A percentile compares a stretch with the other conserved stretches of the same genome.
These are phyloP conservation scores for Lasiodiplodia citricola DNA, from an alignment of 2,329 filamentous ascomycete species.

Conservation along the genomic window DNA sequence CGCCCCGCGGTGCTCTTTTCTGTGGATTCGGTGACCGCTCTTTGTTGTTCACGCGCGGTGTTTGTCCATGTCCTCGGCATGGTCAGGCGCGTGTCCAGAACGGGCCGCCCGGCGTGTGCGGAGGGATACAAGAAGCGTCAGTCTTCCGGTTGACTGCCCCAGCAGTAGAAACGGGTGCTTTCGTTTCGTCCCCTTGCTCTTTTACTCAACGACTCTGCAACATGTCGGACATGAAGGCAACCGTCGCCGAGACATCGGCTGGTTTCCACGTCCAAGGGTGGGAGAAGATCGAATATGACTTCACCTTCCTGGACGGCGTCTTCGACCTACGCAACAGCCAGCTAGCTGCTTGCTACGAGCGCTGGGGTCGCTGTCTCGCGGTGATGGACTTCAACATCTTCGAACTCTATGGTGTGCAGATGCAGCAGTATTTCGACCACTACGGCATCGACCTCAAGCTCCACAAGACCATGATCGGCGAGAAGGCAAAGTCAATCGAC, in stretches of 20 bases:
- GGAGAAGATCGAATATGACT: constrained; percentile 78
- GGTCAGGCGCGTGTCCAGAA: neutral
- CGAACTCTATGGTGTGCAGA: constrained; percentile 68
- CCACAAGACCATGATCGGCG: constrained; percentile 75
- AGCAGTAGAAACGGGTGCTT: constrained; percentile 20
- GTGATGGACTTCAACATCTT: constrained; percentile 76
- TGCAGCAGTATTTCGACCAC: constrained; percentile 71
- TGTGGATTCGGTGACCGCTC: neutral
- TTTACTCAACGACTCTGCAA: constrained; percentile 32
- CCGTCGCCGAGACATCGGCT: constrained; percentile 65
- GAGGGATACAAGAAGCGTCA: constrained; percentile 10
- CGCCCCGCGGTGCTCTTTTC: neutral
- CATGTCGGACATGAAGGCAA: constrained; percentile 74
- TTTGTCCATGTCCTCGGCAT: neutral
- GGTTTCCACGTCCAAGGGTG: constrained; percentile 75
- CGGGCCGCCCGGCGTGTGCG: neutral
- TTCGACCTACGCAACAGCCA: constrained; percentile 66
- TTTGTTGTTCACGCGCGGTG: neutral
- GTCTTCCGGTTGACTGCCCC: neutral
- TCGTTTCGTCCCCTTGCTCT: constrained; percentile 18
- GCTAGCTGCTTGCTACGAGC: constrained; percentile 68
- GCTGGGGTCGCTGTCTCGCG: constrained; percentile 69
- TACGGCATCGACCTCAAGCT: constrained; percentile 67
- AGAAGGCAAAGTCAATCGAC: constrained; percentile 76
- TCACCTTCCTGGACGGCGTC: constrained; percentile 73